Evolutionary conservation across 495 filamentous ascomycete genomes (phyloP), one percentile per base, ranked within the genome.

Genomic region (Tuber brumale): DNA sequence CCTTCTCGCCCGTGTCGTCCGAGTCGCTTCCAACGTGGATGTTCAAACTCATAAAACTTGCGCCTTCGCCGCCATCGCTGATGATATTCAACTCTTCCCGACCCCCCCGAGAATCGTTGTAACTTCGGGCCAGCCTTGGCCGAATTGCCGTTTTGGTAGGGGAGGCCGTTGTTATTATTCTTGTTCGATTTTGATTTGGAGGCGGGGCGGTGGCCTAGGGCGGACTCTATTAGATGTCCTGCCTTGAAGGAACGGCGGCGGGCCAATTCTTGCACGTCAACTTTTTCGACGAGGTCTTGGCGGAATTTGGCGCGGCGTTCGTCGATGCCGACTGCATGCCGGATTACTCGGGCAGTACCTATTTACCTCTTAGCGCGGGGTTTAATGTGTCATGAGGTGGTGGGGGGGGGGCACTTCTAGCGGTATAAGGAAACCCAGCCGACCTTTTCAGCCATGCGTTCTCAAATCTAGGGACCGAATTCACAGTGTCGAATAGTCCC

Each of bases 391-490:
- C 18, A 23, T 70, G 35, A n/a, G 41, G 41, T 5, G 31, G 39
- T n/a, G 21, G 46, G 71, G n/a, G 8, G 42, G 35, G 16, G 66
- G 18, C 76, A 76, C 91, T 94, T 69, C 91, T 87, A 1, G 93
- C 92, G 0, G 92, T 94, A 77, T 95, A 95, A 0, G 93, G 92
- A 75, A 94, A 94, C 81, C 92, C 93, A 76, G 87, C 91, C 4
- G 70, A 79, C 43, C 93, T 87, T 79, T 94, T 88, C 90, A 97
- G 92, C 91, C 92, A 95, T 0, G 93, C 92, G 14, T 90, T 88
- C 83, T 97, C 93, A 75, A 95, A 95, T 8, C 88, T 85, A 1
- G 92, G 92, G 2, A 96, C 93, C 76, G 90, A 91, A 82, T 96
- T 96, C 70, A 96, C 93, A 0, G 90, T 91, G 77, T 92, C 91